phyloP scores from a whole-genome alignment of 2,329 filamentous ascomycete species.

The Zelopaecilomyces penicillatus region DNA sequence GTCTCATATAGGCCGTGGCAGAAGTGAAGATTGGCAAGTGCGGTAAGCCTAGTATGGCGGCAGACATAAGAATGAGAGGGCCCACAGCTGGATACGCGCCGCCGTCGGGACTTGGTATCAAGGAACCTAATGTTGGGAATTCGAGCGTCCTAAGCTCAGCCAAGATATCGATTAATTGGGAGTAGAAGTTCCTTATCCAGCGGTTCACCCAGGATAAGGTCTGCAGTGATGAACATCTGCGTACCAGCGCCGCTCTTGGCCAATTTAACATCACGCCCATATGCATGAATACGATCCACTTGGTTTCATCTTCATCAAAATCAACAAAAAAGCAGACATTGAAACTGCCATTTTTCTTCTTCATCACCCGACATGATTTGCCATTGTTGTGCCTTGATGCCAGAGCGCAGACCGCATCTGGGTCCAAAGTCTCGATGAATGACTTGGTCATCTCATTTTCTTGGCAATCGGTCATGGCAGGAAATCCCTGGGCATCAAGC shows the following conservation, averaged over 20 bases:
- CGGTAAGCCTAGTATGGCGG: neutral
- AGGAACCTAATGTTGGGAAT: slow-evolving; percentile 16
- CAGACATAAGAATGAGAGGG: slow-evolving; percentile 10
- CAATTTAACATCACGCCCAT: slow-evolving; percentile 6
- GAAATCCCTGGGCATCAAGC: too few species aligned
- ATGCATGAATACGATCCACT: slow-evolving; percentile 11
- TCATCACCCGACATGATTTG: slow-evolving; percentile 5
- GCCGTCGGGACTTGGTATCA: slow-evolving; percentile 15
- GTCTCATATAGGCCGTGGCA: slow-evolving; percentile 4
- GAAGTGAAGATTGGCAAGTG: neutral
- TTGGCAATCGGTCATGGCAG: slow-evolving; percentile 6
- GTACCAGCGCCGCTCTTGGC: slow-evolving; percentile 2
- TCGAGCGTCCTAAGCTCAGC: slow-evolving; percentile 15
- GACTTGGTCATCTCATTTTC: slow-evolving; percentile 1
- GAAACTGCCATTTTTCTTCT: slow-evolving; percentile 9
- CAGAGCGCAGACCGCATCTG: slow-evolving; percentile 10
- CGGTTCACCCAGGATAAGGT: slow-evolving; percentile 8
- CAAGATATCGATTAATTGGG: slow-evolving; percentile 18
- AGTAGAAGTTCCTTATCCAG: slow-evolving; percentile 15
- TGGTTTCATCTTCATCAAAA: slow-evolving; percentile 4
- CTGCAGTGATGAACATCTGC: slow-evolving; percentile 9
- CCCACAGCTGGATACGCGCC: slow-evolving; percentile 10
- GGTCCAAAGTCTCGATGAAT: slow-evolving; percentile 9
- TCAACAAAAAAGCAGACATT: slow-evolving; percentile 13
- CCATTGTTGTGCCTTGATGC: slow-evolving; percentile 8